Evolutionary conservation across 768 basidiomycete genomes (phyloP).

Genomic region (Auricularia cornea): DNA sequence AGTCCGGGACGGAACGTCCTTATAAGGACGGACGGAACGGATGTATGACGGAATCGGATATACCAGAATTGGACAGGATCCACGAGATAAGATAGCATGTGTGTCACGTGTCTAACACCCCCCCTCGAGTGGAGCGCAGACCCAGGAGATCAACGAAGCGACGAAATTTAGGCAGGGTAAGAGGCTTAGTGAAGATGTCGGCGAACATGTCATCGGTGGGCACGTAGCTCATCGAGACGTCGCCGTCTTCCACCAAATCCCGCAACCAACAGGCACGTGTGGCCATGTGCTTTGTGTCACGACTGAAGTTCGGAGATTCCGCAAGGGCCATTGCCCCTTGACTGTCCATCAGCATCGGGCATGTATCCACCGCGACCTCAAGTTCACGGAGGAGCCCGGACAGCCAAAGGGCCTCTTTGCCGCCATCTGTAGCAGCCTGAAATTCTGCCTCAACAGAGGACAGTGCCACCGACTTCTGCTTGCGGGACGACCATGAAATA

Average conservation of each 20-base stretch:
- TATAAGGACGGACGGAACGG: too few species aligned
- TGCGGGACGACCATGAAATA: conserved; percentile 19
- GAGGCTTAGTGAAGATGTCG: conserved; percentile 35
- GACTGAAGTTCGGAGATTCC: conserved; percentile 21
- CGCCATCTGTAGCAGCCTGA: conserved; percentile 14
- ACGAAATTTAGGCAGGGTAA: conserved; percentile 7
- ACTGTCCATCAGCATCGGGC: conserved; percentile 14
- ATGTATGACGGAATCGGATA: too few species aligned
- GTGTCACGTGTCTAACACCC: too few species aligned
- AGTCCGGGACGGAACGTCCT: too few species aligned
- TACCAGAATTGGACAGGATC: too few species aligned
- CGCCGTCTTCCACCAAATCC: conserved; percentile 1
- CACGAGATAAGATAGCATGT: too few species aligned
- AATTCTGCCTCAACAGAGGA: conserved; percentile 23
- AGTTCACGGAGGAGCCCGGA: conserved; percentile 10
- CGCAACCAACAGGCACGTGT: conserved; percentile 10
- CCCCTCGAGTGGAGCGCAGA: too few species aligned
- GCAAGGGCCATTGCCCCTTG: conserved; percentile 23
- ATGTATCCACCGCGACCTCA: background rate
- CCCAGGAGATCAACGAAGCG: too few species aligned
- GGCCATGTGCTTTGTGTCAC: conserved; percentile 31
- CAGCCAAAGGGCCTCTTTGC: conserved; percentile 9
- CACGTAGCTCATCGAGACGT: conserved; percentile 23
- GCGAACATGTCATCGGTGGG: conserved; percentile 27
- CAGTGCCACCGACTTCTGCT: conserved; percentile 17